Base-by-base conservation (phyloP, 495 filamentous ascomycete genomes). In the Neurospora cerealis region DNA sequence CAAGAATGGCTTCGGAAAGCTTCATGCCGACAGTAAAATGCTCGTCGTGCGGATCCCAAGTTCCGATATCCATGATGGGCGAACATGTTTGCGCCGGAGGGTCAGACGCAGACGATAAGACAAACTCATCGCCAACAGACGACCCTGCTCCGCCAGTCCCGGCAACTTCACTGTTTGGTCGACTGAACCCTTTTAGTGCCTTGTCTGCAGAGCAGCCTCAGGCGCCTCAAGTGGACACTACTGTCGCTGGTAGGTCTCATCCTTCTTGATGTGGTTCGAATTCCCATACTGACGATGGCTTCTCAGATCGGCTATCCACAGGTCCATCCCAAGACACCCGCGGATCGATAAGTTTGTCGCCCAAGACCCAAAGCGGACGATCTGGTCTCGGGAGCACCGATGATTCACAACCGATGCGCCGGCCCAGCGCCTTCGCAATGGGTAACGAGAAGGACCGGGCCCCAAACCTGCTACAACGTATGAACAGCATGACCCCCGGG, bases 1-100 rank as follows among this genome's bases (percentile, higher is more conserved):
- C 85, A 74, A 80, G 81, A 41, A 75, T 82, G 48, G 82, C 84
- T 75, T 83, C 90, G 77, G 86, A 88, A 74, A 90, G 88, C 84
- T 90, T 95, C 70, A 86, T 99, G 85, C 94, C 95, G 78, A 90
- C 90, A 24, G 94, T 99, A 82, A 98, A 97, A 89, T 99, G 96
- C 85, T 98, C 96, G 70, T 92, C 87, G 80, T 99, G 96, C 80
- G 90, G 90, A 69, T 83, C 84, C 41, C 89, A 96, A 80, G 93
- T 98, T 74, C 93, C 95, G 79, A 98, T 99, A 76, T 91, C 92
- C 10, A 83, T 89, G 78, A 93, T 99, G 93, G 96, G 94, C 54
- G 95, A 99, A 76, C 96, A 99, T 87, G 81, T 92, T 73, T 97
- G 93, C 81, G 80, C 83, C 60, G 78, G 78, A 71, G 73, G 77